phyloP scores from a whole-genome alignment of 1,139 yeast species.

The Blastobotrys apis region DNA sequence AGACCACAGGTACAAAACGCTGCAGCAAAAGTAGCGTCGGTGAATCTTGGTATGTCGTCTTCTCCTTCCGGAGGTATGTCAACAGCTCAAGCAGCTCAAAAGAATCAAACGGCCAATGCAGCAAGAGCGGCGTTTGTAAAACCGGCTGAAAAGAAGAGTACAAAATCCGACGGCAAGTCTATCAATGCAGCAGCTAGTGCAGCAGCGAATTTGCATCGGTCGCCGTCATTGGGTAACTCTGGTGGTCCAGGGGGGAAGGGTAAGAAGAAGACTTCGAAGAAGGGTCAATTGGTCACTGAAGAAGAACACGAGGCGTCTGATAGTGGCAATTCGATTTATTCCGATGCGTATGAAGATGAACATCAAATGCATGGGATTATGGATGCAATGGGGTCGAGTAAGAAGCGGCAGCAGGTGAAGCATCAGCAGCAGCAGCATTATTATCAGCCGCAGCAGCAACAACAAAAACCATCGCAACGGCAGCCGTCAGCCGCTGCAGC shows the following conservation, averaged over 20 bases:
- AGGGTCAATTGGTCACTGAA: neutral
- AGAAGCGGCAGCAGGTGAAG: neutral
- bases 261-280: neutral
- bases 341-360: conserved; percentile 27
- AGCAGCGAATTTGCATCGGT: conserved; percentile 18
- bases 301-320: conserved; percentile 22
- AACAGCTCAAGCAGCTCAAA: neutral
- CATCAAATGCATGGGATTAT: conserved; percentile 6
- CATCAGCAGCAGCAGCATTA: neutral
- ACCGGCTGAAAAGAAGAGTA: neutral
- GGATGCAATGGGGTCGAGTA: conserved; percentile 1
- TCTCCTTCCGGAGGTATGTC: no score
- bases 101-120: conserved; percentile 1
- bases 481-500: conserved; percentile 10
- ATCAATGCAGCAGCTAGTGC: conserved; percentile 22
- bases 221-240: neutral
- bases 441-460: conserved; percentile 5
- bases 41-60: no score
- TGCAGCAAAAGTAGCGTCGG: neutral
- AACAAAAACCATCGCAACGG: neutral
- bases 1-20: no score
- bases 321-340: conserved; percentile 28
- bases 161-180: neutral
- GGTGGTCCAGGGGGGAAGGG: neutral
- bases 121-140: conserved; percentile 11